Evolutionary conservation across 768 basidiomycete species (phyloP), one percentile per base, ranked within the genome.

Genomic region (Russula lepida): DNA sequence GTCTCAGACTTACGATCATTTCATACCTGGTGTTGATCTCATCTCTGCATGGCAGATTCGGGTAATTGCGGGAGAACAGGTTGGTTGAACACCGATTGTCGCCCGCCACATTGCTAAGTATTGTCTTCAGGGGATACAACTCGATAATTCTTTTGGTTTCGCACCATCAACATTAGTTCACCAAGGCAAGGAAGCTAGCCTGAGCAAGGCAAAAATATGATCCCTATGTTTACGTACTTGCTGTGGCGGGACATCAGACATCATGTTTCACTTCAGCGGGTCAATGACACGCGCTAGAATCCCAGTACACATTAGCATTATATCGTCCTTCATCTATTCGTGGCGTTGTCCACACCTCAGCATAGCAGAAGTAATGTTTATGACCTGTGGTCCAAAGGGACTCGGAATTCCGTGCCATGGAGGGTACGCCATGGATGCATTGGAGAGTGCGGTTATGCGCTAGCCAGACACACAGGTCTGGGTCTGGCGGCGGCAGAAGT

Each of bases 101-200:
- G 11, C 13, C 33, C 21, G 33, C n/a, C 21, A 23, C 35, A 25
- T 59, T 8, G 43, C 43, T 46, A 25, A 52, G 19, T 8, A 6
- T 13, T 23, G 47, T 51, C 21, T 48, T 23, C 61, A 92, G 89
- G 81, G 79, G 46, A 81, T 92, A 56, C 74, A 77, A 64, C 73
- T 92, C 57, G 79, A 83, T 30, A 84, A 86, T 4, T 85, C 90
- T 58, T 92, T 93, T 69, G 91, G 91, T 6, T 88, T 89, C 69
- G 91, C 91, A 6, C 91, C 91, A 0, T 92, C 91, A 8, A 92
- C 91, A 9, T 72, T 92, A 23, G 82, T 89, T 27, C 80, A 88
- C 72, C 84, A 84, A 74, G 86, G 86, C 74, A 78, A 80, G 58
- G 81, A 84, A 33, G 81, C 78, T 2, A 79, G 83, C 33, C 73